Evolutionary conservation across 306 rosid genomes (phyloP).

Genomic region (Begonia peltatifolia): DNA sequence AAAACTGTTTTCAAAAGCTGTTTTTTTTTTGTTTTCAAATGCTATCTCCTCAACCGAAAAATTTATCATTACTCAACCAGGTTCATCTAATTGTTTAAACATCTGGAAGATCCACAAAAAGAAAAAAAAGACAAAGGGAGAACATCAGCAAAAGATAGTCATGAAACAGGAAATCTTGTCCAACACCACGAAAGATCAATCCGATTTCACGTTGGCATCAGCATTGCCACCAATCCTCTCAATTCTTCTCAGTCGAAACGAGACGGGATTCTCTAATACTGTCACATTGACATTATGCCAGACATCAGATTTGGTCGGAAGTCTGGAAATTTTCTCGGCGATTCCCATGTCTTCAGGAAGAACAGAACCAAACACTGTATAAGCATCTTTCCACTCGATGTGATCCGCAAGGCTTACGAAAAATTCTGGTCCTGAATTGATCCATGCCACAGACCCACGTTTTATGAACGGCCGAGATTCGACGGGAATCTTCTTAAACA

Average conservation of each 20-base stretch:
- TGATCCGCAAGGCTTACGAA: constrained; percentile 82
- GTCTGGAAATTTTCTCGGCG: constrained; percentile 56
- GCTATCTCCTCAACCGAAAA: no score
- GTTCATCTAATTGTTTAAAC: no score
- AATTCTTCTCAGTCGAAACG: constrained; percentile 40
- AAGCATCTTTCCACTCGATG: constrained; percentile 58
- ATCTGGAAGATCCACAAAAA: no score
- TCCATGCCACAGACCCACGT: constrained; percentile 89
- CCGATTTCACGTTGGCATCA: constrained; percentile 12
- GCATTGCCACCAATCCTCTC: constrained; percentile 26
- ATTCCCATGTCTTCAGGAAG: constrained; percentile 75
- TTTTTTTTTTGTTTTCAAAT: no score
- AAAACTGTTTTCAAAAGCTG: no score
- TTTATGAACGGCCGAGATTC: constrained; percentile 61
- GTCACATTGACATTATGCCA: constrained; percentile 80
- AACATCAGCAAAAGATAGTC: no score
- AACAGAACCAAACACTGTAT: constrained; percentile 87
- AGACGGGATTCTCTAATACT: constrained; percentile 47
- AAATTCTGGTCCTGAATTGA: constrained; percentile 79
- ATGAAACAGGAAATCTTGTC: no score
- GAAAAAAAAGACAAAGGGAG: no score
- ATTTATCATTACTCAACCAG: no score
- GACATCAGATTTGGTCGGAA: constrained; percentile 54
- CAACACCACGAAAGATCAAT: constrained; percentile 8
- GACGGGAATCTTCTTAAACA: constrained; percentile 42